Percentiles rank a stretch among this genome's conserved stretches.
Evolutionary conservation across 2,329 filamentous ascomycete species (phyloP).

Genomic region (Aspergillus ibericus): DNA sequence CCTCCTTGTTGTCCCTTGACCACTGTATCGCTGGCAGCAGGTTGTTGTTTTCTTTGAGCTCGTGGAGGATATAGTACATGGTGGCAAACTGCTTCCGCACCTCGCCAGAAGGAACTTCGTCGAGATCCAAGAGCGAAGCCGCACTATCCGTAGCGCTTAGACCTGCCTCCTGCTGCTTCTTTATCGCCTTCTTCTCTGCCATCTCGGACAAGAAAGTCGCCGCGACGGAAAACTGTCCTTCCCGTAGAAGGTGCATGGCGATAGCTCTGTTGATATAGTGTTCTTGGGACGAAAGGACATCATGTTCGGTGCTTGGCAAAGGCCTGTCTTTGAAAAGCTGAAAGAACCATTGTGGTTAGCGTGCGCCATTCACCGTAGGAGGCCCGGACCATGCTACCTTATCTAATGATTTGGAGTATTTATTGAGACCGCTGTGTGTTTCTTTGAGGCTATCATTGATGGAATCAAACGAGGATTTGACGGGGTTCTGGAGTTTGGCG

Average conservation of each 20-base stretch:
- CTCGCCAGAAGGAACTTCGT: constrained; percentile 62
- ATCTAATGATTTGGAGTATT: constrained; percentile 82
- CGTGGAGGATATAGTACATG: constrained; percentile 86
- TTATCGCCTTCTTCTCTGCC: constrained; percentile 45
- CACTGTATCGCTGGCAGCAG: constrained; percentile 82
- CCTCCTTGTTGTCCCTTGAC: constrained; percentile 69
- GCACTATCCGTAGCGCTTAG: constrained; percentile 39
- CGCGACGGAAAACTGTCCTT: constrained; percentile 89
- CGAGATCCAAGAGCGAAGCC: constrained; percentile 52
- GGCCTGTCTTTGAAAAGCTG: constrained; percentile 68
- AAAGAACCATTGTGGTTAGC: neutral
- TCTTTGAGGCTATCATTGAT: constrained; percentile 81
- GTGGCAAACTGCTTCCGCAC: constrained; percentile 79
- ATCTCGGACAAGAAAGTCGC: constrained; percentile 79
- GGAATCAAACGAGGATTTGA: constrained; percentile 76
- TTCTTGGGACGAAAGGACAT: constrained; percentile 73
- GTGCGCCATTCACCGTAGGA: neutral
- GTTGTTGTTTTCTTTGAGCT: constrained; percentile 70
- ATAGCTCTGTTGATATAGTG: constrained; percentile 87
- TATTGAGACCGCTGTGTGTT: constrained; percentile 76
- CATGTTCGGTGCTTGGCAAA: constrained; percentile 73
- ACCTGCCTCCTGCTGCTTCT: constrained; percentile 28
- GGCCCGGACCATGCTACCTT: constrained; percentile 54
- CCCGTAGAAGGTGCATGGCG: constrained; percentile 91
- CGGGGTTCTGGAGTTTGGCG: constrained; percentile 79